phyloP scores from a whole-genome alignment of 1,284 basidiomycete species.

The Trichosporon sp. region DNA sequence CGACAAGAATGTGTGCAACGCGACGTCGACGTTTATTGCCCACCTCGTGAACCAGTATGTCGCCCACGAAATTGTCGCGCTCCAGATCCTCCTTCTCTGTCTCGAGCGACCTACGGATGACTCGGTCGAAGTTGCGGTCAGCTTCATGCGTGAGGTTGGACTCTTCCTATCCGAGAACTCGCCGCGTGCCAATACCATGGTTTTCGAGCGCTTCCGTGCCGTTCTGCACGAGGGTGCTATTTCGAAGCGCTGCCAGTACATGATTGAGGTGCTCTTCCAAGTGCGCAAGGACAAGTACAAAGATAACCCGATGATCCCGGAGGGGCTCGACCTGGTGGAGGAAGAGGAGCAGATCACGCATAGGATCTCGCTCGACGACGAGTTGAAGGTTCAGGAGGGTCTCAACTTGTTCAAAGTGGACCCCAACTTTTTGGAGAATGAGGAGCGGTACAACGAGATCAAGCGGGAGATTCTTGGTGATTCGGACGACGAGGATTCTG shows the following conservation, averaged over 20 bases:
- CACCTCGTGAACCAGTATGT: conserved; percentile 96
- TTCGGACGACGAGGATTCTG: conserved; percentile 60
- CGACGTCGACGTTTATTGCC: conserved; percentile 92
- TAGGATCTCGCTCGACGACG: conserved; percentile 85
- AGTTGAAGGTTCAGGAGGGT: conserved; percentile 89
- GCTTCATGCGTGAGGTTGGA: conserved; percentile 96
- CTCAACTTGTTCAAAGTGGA: conserved; percentile 97
- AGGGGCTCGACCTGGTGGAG: conserved; percentile 93
- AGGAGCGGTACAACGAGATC: conserved; percentile 89
- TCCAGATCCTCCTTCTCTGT: conserved; percentile 91
- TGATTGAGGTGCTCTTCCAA: conserved; percentile 99
- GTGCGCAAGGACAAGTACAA: conserved; percentile 98
- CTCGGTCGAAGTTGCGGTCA: conserved; percentile 96
- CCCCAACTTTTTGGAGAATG: conserved; percentile 83
- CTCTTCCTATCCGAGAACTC: conserved; percentile 92
- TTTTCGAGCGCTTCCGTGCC: conserved; percentile 94
- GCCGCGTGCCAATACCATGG: conserved; percentile 87
- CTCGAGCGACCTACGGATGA: conserved; percentile 96
- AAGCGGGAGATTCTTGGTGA: conserved; percentile 89
- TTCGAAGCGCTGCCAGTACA: conserved; percentile 96
- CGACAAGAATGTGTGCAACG: conserved; percentile 92
- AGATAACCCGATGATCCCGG: conserved; percentile 91
- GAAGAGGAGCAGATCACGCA: conserved; percentile 98
- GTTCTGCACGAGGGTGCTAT: conserved; percentile 94
- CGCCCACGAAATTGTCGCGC: conserved; percentile 89